phyloP scores from a whole-genome alignment of 2,329 filamentous ascomycete species.

The Xylariaceae sp. region DNA sequence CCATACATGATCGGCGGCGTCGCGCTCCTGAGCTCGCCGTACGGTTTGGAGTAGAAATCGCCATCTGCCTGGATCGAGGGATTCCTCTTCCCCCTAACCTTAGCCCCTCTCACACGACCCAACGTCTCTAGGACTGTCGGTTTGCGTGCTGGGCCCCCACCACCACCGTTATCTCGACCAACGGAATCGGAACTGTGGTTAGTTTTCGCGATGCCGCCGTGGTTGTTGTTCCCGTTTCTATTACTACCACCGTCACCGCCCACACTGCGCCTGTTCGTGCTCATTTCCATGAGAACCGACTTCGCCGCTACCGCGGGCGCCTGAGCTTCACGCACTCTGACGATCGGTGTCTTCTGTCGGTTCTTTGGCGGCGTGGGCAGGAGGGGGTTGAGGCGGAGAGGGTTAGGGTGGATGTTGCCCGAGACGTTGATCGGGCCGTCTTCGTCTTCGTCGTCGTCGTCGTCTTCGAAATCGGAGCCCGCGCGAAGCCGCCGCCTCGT shows the following conservation, averaged over 20 bases:
- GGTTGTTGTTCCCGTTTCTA: too few species aligned
- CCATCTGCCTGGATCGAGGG: conserved; percentile 46
- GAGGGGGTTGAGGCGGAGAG: conserved; percentile 45
- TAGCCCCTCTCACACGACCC: conserved; percentile 7
- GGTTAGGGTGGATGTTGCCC: conserved; percentile 42
- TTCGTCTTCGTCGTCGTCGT: conserved; percentile 31
- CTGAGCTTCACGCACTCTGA: conserved; percentile 4
- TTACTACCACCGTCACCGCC: conserved; percentile 43
- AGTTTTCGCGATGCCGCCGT: too few species aligned
- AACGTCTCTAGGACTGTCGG: conserved; percentile 12
- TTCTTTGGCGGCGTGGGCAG: conserved; percentile 15
- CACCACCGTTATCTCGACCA: too few species aligned
- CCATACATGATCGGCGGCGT: conserved; percentile 52
- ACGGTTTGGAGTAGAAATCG: conserved; percentile 51
- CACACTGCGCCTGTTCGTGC: conserved; percentile 37
- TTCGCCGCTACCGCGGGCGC: background rate
- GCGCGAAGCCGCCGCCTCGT: background rate
- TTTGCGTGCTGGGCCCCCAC: conserved; percentile 11
- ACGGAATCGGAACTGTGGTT: too few species aligned
- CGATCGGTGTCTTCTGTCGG: conserved; percentile 30
- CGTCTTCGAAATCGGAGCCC: background rate
- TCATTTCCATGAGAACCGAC: conserved; percentile 38
- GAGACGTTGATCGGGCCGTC: conserved; percentile 31
- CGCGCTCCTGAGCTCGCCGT: conserved; percentile 50
- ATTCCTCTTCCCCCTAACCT: conserved; percentile 30